Conservation (phyloP, 2,329 filamentous ascomycete genomes). For the Pseudogymnoascus pannorum region DNA sequence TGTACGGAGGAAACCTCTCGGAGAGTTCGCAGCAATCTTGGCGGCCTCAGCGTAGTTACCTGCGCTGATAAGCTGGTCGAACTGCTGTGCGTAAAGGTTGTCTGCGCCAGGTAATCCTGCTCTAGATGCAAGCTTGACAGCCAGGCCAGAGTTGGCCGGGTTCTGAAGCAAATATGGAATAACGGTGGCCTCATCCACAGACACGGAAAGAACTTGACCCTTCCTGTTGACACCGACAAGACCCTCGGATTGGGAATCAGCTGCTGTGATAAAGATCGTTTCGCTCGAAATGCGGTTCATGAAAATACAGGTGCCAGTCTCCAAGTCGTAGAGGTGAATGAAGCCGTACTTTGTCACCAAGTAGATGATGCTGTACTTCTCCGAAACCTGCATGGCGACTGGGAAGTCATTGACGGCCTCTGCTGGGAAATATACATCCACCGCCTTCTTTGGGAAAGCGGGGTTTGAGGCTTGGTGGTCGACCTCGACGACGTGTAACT, state of each 20-base stretch:
- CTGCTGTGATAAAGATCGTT: conserved; percentile 91
- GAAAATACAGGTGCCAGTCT: conserved; percentile 92
- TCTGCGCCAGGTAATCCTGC: conserved; percentile 92
- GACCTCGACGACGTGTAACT: conserved; percentile 96
- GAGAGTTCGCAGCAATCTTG: conserved; percentile 94
- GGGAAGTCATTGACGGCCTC: conserved; percentile 97
- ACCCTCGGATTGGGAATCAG: conserved; percentile 76
- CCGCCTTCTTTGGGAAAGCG: conserved; percentile 86
- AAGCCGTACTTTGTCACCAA: conserved; percentile 98
- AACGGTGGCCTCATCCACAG: conserved; percentile 82
- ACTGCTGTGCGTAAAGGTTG: conserved; percentile 84
- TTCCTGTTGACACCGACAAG: conserved; percentile 95
- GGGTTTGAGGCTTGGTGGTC: conserved; percentile 88
- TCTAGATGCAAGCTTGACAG: conserved; percentile 91
- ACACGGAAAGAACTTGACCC: conserved; percentile 91
- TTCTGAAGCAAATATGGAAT: conserved; percentile 95
- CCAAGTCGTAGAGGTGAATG: conserved; percentile 96
- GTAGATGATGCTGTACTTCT: conserved; percentile 94
- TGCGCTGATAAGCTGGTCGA: conserved; percentile 74
- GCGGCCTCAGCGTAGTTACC: conserved; percentile 84
- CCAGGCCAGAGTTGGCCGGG: conserved; percentile 85
- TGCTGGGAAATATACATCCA: conserved; percentile 94
- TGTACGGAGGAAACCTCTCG: conserved; percentile 88
- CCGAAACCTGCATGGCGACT: conserved; percentile 92
- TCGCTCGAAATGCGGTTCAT: conserved; percentile 99